Base-by-base conservation (phyloP, 2,329 filamentous ascomycete genomes). In the Colletotrichum liriopes region DNA sequence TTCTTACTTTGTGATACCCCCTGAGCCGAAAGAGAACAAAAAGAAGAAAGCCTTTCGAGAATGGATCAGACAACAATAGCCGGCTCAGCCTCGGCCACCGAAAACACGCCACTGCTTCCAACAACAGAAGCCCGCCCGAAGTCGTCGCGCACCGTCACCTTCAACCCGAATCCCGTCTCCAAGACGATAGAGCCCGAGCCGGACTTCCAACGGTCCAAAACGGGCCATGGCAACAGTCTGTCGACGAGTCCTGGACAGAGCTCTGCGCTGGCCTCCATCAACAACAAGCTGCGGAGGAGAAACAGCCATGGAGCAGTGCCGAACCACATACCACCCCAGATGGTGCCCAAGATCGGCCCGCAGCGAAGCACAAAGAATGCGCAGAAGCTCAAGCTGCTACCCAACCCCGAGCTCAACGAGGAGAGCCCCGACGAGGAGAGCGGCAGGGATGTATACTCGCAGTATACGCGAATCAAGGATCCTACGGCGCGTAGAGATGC, bases 381-480 rank as follows among this genome's bases (percentile, higher is more conserved):
- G 1, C 95, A 98, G 85, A 99, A 99, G 85, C 88, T 99, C 73
- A 99, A 99, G 84, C 89, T 99, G n/a, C 86, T 99, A 20, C 96
- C 96, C 0, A 96, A 96, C 79, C 95, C 95, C 0, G 94, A 97
- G 71, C 88, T 94, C 55, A 94, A 90, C 45, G 93, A 94, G 35
- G 94, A 95, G 54, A 91, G 87, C 76, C 86, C 75, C 8, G 95
- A 98, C 74, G 96, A 98, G 78, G 96, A 98, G 82, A 96, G 94
- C 78, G 95, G 95, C 12, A 88, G 95, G 75, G 96, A 99, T 80
- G 96, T 99, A 41, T 99, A 99, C 84, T 96, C 95, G 35, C 96
- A 99, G 81, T 98, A 98, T 81, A 98, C 96, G 11, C 90, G 96
- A 55, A 99, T 99, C 84, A 98, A 98, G 82, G 96, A 99, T 79